Conservation (phyloP, 441 rosid genomes). For the Corymbia calophylla region DNA sequence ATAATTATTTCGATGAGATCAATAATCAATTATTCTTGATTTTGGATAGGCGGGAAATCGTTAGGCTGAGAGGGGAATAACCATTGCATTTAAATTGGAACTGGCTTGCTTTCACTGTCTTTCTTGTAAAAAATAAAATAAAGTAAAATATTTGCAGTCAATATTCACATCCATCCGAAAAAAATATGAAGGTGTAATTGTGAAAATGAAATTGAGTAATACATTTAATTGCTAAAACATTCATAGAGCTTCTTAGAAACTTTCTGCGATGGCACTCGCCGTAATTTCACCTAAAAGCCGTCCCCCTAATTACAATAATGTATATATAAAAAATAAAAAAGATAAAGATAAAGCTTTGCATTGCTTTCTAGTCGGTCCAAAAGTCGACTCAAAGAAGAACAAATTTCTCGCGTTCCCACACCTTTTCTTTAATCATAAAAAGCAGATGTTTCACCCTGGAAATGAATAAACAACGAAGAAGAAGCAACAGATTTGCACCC, state of each 20-base stretch:
- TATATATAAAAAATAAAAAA: no score
- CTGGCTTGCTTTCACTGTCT: no score
- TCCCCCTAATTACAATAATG: neutral
- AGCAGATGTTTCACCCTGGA: neutral
- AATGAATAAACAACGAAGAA: no score
- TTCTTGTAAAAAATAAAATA: no score
- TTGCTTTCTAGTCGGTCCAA: neutral
- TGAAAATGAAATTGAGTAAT: no score
- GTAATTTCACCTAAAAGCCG: no score
- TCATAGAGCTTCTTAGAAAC: neutral
- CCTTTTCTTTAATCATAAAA: neutral
- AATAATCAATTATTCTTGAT: neutral
- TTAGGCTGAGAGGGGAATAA: neutral
- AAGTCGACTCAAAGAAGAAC: neutral
- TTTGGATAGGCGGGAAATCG: neutral
- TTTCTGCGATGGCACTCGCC: neutral
- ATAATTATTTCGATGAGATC: neutral
- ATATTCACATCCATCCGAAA: no score
- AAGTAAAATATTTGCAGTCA: no score
- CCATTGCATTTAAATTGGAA: neutral
- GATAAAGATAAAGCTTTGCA: no score
- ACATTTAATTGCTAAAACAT: no score
- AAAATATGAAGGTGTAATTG: no score
- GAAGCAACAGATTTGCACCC: neutral
- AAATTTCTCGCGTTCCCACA: no score